Base-by-base conservation (phyloP, 2,329 filamentous ascomycete genomes). In the Penicillium corylophilum region DNA sequence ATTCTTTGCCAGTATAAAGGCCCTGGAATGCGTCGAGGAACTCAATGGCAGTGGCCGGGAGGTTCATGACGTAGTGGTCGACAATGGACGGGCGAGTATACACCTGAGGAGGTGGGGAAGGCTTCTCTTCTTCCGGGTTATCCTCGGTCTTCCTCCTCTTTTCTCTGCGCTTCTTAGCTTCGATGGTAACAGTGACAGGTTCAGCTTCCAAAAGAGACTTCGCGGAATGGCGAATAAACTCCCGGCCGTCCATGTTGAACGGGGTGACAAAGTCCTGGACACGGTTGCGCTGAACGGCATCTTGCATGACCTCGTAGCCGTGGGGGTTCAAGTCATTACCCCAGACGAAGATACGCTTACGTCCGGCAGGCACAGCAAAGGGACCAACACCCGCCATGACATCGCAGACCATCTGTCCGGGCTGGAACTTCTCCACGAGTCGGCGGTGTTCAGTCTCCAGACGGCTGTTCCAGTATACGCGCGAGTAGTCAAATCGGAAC, bases 351-450 rank as follows among this genome's bases (percentile, higher is more conserved):
- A 95, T 89, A 35, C 84, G 85, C 71, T 88, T 93, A 76, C 89
- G 95, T 15, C 90, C 94, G 0, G 93, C 91, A 0, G 94, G 94
- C 3, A 96, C 80, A 20, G 93, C 92, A 71, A 99, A 99, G 0
- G 94, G 94, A 0, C 94, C 94, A 44, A 99, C 92, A 39, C 94
- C 94, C 0, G 92, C 93, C 93, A 97, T 99, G 59, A 96, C 88
- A 72, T 99, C 94, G 75, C 88, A 94, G 1, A 97, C 89, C 3
- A 91, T 91, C 66, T 97, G 89, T 35, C 94, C 92, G 6, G 88
- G 84, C 50, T 83, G 76, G 77, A 97, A 96, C 48, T 86, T 74
- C 46, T 81, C 77, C 53, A 93, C 84, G 15, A 97, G 77, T 3
- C 94, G 82, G 58, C 87, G 84, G 73, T 99, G 94, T 73, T 99